Percentiles rank a stretch among this genome's conserved stretches.
These are phyloP conservation scores for Verticillium klebahnii DNA, from an alignment of 2,329 filamentous ascomycete genomes.

Conservation along the genomic window DNA sequence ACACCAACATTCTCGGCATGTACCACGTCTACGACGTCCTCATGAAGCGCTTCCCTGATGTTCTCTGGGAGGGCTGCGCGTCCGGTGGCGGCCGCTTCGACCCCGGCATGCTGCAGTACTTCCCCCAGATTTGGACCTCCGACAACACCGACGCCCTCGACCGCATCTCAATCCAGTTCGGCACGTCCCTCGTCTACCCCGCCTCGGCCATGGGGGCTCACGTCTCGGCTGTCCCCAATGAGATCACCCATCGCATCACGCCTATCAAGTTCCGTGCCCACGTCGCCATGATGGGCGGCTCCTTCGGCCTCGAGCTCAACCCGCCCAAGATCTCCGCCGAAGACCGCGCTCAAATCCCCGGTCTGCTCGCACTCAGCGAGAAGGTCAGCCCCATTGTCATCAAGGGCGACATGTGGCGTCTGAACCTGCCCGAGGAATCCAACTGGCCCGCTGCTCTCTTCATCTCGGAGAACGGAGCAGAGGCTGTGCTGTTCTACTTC, in stretches of 20 bases:
- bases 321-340: constrained; percentile 44
- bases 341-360: constrained; percentile 49
- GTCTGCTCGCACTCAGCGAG: constrained; percentile 48
- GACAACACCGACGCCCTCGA: constrained; percentile 61
- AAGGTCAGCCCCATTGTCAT: constrained; percentile 56
- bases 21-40: constrained; percentile 58
- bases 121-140: constrained; percentile 61
- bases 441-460: constrained; percentile 62
- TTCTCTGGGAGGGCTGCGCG: constrained; percentile 64
- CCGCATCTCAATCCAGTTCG: constrained; percentile 58
- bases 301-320: constrained; percentile 61
- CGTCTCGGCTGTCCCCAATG: constrained; percentile 56
- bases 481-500: constrained; percentile 56
- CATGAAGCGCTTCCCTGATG: constrained; percentile 53
- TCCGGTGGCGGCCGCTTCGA: constrained; percentile 63
- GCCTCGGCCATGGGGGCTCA: constrained; percentile 63
- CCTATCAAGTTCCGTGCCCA: constrained; percentile 58
- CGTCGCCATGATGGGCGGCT: constrained; percentile 65
- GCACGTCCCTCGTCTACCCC: constrained; percentile 59
- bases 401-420: constrained; percentile 53
- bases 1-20: constrained; percentile 59
- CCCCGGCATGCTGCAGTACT: constrained; percentile 58
- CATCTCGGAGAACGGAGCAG: constrained; percentile 42
- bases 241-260: constrained; percentile 48
- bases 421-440: constrained; percentile 51